Base-by-base conservation (phyloP, 1,284 basidiomycete genomes). In the Phaffia rhodozyma region DNA sequence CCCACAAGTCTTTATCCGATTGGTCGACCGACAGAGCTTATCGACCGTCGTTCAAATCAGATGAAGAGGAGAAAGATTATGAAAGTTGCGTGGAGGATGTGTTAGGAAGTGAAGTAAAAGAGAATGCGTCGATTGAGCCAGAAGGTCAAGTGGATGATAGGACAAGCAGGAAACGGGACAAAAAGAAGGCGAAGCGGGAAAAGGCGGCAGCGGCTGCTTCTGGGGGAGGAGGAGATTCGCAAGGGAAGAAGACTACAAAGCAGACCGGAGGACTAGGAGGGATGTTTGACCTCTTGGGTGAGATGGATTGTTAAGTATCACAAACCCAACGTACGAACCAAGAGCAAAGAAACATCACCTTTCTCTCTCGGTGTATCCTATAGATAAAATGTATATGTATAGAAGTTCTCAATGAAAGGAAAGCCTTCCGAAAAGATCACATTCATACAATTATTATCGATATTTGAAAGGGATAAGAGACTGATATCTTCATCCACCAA, bases 401-500 rank as follows among this genome's bases (percentile, higher is more conserved):
- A 16, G 16, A 16, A 2, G 38, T 43, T 43, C 13, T 43, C 13
- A 43, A 11, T 43, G 7, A 16, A 7, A 16, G 2, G 38, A 43
- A 43, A 16, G 38, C 13, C 5, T 43, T 43, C 13, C 13, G 16
- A 11, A 16, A 7, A 43, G 38, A 43, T 43, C 38, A 43, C 16
- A 11, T 43, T 16, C 16, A 43, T 43, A 43, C 38, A 11, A 43
- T 16, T 7, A 11, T 43, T 43, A 11, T 43, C 38, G 5, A 43
- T 16, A 11, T 7, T 7, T 43, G 38, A 11, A 16, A 43, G 2
- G 7, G 16, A 16, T 16, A 43, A 16, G 16, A 2, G 2, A 43
- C 13, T 16, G 5, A 16, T 43, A 16, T 16, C 5, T 16, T 43
- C 38, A 43, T 43, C 56, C 55, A 29, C 63, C 63, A 9, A 76